phyloP scores from a whole-genome alignment of 805 yeast species.

The Metschnikowia arizonensis region DNA sequence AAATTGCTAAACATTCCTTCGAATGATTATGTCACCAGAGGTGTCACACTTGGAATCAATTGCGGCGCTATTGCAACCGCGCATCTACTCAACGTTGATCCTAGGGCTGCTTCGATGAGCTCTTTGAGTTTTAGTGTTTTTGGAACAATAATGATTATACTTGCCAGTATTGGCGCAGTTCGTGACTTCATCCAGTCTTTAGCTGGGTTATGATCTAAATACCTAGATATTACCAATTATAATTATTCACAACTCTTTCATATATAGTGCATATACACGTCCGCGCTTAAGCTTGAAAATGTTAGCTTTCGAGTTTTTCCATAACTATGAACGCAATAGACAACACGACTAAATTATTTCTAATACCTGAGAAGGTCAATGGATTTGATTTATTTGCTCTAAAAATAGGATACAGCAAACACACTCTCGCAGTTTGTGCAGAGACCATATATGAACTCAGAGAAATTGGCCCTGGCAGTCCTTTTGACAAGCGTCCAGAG shows the following conservation, averaged over 20 bases:
- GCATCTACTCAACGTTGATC: slow-evolving; percentile 61
- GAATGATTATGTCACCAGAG: slow-evolving; percentile 69
- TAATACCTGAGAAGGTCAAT: slow-evolving; percentile 10
- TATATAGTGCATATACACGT: neutral
- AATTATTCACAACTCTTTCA: neutral
- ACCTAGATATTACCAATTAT: neutral
- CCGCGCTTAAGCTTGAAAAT: neutral
- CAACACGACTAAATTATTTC: slow-evolving; percentile 10
- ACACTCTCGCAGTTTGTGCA: slow-evolving; percentile 9
- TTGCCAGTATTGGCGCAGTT: slow-evolving; percentile 52
- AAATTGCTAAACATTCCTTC: slow-evolving; percentile 49
- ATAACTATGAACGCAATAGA: slow-evolving; percentile 1
- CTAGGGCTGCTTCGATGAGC: slow-evolving; percentile 78
- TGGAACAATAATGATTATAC: slow-evolving; percentile 68
- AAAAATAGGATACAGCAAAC: neutral
- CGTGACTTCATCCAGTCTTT: slow-evolving; percentile 38
- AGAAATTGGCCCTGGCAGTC: slow-evolving; percentile 15
- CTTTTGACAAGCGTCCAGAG: slow-evolving; percentile 13
- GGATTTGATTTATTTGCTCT: slow-evolving; percentile 5
- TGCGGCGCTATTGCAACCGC: slow-evolving; percentile 86
- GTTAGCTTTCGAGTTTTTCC: neutral
- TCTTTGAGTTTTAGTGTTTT: slow-evolving; percentile 65
- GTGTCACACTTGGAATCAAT: slow-evolving; percentile 70
- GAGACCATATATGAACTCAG: slow-evolving; percentile 13
- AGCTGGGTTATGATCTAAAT: slow-evolving; percentile 39